These are phyloP conservation scores for Pythium myriotylum DNA, from an alignment of 352 stramenopile species.

Conservation along the genomic window DNA sequence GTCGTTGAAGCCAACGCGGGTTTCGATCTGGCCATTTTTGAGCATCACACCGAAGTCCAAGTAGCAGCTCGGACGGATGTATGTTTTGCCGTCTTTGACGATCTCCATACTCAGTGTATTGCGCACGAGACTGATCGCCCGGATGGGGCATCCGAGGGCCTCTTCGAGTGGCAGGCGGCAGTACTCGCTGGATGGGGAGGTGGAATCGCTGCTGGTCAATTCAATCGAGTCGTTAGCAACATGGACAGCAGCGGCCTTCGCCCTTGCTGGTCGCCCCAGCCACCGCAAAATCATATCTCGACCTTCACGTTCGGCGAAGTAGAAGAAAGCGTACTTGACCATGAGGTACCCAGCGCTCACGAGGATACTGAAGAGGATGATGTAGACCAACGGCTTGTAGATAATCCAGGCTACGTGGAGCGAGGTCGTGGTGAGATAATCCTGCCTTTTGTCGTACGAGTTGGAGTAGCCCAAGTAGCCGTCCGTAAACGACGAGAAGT, in stretches of 20 bases:
- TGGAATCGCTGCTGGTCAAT: not conserved
- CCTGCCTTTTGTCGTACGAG: slow-evolving; percentile 14
- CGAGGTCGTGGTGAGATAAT: slow-evolving; percentile 18
- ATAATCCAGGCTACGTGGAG: slow-evolving; percentile 18
- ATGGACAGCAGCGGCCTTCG: not conserved
- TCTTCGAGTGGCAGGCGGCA: slow-evolving; percentile 30
- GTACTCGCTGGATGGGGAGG: slow-evolving; percentile 9
- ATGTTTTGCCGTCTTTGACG: slow-evolving; percentile 24
- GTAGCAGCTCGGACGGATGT: slow-evolving; percentile 37
- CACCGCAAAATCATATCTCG: slow-evolving; percentile 2
- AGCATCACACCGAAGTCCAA: slow-evolving; percentile 40
- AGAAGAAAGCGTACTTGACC: slow-evolving; percentile 19
- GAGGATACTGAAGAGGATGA: slow-evolving; percentile 8
- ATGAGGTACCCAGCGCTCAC: slow-evolving; percentile 1
- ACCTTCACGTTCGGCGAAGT: slow-evolving; percentile 10
- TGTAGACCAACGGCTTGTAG: slow-evolving; percentile 21
- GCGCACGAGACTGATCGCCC: slow-evolving; percentile 26
- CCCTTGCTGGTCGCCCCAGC: slow-evolving; percentile 4
- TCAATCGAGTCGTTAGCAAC: not conserved
- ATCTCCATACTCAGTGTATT: slow-evolving; percentile 35
- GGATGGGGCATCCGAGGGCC: slow-evolving; percentile 26
- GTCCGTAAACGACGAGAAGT: slow-evolving; percentile 17
- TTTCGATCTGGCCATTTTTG: slow-evolving; percentile 25
- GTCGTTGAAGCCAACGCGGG: slow-evolving; percentile 8
- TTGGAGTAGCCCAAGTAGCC: slow-evolving; percentile 22